phyloP scores from a whole-genome alignment of 2,329 filamentous ascomycete species.

The Pseudogymnoascus sp. region DNA sequence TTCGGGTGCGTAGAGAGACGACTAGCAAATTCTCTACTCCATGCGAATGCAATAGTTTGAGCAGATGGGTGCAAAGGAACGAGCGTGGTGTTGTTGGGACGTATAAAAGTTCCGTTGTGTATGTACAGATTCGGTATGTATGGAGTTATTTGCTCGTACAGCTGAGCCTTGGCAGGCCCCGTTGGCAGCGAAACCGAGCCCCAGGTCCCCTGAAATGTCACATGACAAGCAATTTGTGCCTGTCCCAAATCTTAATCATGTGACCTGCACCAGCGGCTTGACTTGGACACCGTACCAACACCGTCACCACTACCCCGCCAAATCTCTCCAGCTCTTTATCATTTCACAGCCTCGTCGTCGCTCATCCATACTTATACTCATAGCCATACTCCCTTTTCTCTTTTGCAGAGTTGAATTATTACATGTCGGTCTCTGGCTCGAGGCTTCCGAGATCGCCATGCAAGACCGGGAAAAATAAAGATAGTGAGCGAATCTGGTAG shows the following conservation, averaged over 20 bases:
- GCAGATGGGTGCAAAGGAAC: background rate
- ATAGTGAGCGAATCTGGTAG: background rate
- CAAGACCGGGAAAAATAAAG: background rate
- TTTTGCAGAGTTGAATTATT: background rate
- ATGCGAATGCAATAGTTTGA: background rate
- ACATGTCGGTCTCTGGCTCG: background rate
- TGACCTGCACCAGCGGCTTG: background rate
- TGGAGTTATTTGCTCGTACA: slow-evolving; percentile 5
- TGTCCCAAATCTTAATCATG: background rate
- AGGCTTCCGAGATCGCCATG: background rate
- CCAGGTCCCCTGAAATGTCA: background rate
- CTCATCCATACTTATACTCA: background rate
- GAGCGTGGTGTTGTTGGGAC: background rate
- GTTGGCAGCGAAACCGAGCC: slow-evolving; percentile 6
- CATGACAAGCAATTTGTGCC: background rate
- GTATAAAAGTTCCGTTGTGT: slow-evolving; percentile 4
- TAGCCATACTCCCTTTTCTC: background rate
- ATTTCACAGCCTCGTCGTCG: background rate
- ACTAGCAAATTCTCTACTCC: background rate
- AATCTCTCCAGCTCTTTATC: background rate
- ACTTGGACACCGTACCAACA: background rate
- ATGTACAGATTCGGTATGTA: background rate
- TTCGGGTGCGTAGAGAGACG: background rate
- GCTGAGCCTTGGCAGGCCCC: background rate
- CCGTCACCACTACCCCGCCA: background rate